Conservation (phyloP, 2,329 filamentous ascomycete genomes). For the Fusarium acutatum region DNA sequence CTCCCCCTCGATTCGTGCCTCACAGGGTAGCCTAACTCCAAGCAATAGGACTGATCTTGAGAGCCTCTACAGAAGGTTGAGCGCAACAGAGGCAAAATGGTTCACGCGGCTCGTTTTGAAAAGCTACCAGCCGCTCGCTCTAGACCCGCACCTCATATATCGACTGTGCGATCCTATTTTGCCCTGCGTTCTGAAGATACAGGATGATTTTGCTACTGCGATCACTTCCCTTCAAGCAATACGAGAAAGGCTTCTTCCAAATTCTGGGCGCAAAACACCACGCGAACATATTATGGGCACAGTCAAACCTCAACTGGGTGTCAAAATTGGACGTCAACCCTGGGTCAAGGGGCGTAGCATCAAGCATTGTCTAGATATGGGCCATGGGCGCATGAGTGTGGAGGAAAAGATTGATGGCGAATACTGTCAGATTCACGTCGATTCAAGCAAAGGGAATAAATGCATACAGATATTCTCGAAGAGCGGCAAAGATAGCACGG, state of each 20-base stretch:
- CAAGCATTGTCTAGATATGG: constrained; percentile 76
- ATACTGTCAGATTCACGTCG: constrained; percentile 88
- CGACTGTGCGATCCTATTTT: constrained; percentile 73
- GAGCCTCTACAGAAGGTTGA: constrained; percentile 66
- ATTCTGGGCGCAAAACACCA: neutral
- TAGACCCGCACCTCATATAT: constrained; percentile 67
- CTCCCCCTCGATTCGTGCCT: constrained; percentile 64
- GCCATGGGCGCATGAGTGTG: constrained; percentile 70
- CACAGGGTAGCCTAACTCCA: constrained; percentile 35
- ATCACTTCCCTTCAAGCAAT: constrained; percentile 59
- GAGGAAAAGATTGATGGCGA: constrained; percentile 89
- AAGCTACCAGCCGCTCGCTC: constrained; percentile 71
- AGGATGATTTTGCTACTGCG: constrained; percentile 72
- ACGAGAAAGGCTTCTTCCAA: constrained; percentile 35
- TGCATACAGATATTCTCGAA: constrained; percentile 89
- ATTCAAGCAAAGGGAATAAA: constrained; percentile 63
- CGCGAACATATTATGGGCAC: constrained; percentile 37
- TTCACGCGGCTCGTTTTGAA: constrained; percentile 83
- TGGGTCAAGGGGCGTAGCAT: constrained; percentile 76
- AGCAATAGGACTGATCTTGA: constrained; percentile 58
- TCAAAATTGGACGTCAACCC: constrained; percentile 70
- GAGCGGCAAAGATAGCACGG: constrained; percentile 87
- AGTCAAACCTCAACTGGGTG: constrained; percentile 63
- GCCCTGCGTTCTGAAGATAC: constrained; percentile 74
- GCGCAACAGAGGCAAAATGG: constrained; percentile 83